Percentiles rank a stretch among this genome's conserved stretches.
Evolutionary conservation across 2,329 filamentous ascomycete genomes (phyloP).

Genomic region (Atkinsonella hypoxylon): DNA sequence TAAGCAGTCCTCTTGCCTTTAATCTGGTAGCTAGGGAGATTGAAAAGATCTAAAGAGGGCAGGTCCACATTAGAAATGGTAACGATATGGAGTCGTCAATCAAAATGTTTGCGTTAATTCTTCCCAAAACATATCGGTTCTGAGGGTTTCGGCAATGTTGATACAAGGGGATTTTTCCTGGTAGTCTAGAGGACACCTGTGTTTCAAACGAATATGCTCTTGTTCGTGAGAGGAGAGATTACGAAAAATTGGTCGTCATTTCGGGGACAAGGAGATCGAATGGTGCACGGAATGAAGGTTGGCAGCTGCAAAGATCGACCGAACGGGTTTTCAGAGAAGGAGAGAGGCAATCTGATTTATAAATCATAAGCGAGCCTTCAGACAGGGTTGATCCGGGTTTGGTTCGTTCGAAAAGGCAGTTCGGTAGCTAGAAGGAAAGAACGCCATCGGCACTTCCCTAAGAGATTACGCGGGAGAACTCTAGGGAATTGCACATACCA

Average conservation of each 20-base stretch:
- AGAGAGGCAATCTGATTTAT: background rate
- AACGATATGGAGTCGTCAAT: background rate
- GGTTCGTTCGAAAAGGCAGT: background rate
- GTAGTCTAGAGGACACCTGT: background rate
- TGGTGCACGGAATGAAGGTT: background rate
- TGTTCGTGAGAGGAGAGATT: background rate
- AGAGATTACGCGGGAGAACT: background rate
- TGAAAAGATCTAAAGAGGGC: conserved; percentile 15
- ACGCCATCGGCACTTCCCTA: background rate
- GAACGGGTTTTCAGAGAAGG: background rate
- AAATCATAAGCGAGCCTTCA: background rate
- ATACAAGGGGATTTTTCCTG: background rate
- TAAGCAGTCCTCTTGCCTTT: conserved; percentile 5
- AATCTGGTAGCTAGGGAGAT: conserved; percentile 6
- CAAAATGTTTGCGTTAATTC: background rate
- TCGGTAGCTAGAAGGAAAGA: conserved; percentile 1
- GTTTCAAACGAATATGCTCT: background rate
- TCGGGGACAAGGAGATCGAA: too few relatives aligned
- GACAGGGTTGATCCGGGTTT: background rate
- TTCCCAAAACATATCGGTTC: conserved; percentile 8
- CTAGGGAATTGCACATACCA: background rate
- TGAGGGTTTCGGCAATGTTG: conserved; percentile 2
- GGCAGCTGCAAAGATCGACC: background rate
- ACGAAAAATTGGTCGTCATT: too few relatives aligned
- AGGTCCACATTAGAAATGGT: conserved; percentile 17